phyloP scores from a whole-genome alignment of 176 grass and related monocot species.

The Zoysia pacifica region DNA sequence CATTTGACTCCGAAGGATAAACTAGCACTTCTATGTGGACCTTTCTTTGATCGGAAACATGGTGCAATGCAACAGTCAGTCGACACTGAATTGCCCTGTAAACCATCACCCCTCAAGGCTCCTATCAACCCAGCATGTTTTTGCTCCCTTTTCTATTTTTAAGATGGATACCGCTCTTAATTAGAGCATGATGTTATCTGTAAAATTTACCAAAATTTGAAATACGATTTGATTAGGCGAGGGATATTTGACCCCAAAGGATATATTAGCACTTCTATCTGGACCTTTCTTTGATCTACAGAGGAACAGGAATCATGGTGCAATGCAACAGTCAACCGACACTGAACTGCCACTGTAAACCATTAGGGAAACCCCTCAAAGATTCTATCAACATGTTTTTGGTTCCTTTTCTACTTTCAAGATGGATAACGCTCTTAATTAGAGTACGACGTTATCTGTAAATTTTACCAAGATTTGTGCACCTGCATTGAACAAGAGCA shows the following conservation, averaged over 20 bases:
- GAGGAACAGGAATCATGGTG: not conserved
- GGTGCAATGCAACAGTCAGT: slow-evolving; percentile 6
- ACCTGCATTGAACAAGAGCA: slow-evolving; percentile 49
- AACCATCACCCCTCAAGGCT: not conserved
- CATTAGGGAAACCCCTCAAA: not conserved
- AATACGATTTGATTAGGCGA: not conserved
- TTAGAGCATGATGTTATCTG: not conserved
- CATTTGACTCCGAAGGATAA: not conserved
- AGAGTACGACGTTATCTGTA: not conserved
- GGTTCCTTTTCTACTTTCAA: not conserved
- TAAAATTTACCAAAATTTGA: not conserved
- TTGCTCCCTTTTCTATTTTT: not conserved
- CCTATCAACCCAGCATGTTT: not conserved
- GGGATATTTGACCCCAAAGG: not conserved
- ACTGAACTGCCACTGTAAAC: not conserved
- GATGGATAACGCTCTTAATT: not conserved
- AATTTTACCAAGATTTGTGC: slow-evolving; percentile 1
- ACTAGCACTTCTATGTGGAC: not conserved
- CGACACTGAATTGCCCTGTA: not conserved
- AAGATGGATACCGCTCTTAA: not conserved
- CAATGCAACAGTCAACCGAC: not conserved
- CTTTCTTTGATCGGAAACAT: not conserved
- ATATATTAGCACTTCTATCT: not conserved
- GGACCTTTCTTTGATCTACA: not conserved
- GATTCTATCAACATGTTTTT: not conserved